phyloP scores from a whole-genome alignment of 331 rosid species.

The Stylosanthes scabra region DNA sequence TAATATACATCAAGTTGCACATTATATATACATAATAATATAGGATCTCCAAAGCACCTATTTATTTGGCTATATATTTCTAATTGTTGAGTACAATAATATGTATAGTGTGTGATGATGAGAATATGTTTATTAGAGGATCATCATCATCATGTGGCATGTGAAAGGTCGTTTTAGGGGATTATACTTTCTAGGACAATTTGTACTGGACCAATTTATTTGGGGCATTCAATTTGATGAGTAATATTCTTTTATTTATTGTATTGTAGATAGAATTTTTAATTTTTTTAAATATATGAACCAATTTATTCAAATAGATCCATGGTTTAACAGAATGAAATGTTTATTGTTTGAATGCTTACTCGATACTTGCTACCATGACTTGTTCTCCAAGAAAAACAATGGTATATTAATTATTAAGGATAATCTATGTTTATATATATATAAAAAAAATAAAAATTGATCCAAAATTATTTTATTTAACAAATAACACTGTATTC shows the following conservation, averaged over 20 bases:
- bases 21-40: neutral
- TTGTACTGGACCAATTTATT: slow-evolving; percentile 6
- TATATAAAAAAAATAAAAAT: too few species aligned
- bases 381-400: too few species aligned
- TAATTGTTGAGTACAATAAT: neutral
- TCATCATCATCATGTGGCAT: neutral
- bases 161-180: neutral
- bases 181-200: neutral
- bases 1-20: neutral
- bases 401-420: too few species aligned
- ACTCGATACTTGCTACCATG: too few species aligned
- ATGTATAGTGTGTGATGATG: neutral
- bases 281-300: too few species aligned
- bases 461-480: too few species aligned
- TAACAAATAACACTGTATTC: too few species aligned
- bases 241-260: neutral
- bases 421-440: too few species aligned
- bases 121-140: neutral
- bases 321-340: too few species aligned
- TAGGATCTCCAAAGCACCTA: neutral
- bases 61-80: neutral
- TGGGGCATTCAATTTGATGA: neutral
- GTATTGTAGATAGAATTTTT: too few species aligned
- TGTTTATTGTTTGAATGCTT: too few species aligned
- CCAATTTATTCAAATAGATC: too few species aligned